Evolutionary conservation across 108 stramenopile genomes (phyloP).

Genomic region (Stephanodiscus triporus): DNA sequence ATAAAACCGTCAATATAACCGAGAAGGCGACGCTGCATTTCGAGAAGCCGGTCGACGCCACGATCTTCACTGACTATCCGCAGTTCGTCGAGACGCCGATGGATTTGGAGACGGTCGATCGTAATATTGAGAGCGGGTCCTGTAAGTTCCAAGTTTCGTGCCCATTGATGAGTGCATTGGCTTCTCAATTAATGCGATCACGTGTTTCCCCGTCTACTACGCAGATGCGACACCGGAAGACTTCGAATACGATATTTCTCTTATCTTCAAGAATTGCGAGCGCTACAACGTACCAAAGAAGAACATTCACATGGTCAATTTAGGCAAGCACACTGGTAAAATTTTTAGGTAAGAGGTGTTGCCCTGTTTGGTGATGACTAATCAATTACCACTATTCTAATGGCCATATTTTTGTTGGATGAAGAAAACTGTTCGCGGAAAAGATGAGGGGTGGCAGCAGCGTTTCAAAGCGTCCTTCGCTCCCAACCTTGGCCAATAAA

Average conservation of each 20-base stretch:
- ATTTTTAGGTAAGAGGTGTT: slow-evolving; percentile 50
- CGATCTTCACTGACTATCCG: slow-evolving; percentile 69
- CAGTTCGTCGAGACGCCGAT: slow-evolving; percentile 67
- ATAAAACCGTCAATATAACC: slow-evolving; percentile 75
- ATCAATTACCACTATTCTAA: neutral
- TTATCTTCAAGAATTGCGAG: slow-evolving; percentile 85
- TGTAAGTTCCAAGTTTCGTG: slow-evolving; percentile 43
- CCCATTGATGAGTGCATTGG: slow-evolving; percentile 17
- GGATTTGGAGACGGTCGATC: slow-evolving; percentile 78
- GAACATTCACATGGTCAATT: slow-evolving; percentile 64
- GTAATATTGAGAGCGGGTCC: slow-evolving; percentile 59
- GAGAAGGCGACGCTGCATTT: slow-evolving; percentile 75
- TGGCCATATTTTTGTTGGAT: neutral
- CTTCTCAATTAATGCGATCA: neutral
- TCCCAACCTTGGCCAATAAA: slow-evolving; percentile 31
- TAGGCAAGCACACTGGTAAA: slow-evolving; percentile 72
- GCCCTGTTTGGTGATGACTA: neutral
- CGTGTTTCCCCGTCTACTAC: neutral
- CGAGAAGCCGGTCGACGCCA: slow-evolving; percentile 74
- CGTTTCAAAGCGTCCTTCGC: slow-evolving; percentile 22
- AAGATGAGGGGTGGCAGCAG: slow-evolving; percentile 51
- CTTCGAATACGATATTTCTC: slow-evolving; percentile 82
- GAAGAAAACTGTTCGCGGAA: slow-evolving; percentile 56
- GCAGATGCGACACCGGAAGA: slow-evolving; percentile 53
- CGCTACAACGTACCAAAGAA: slow-evolving; percentile 68